Conservation (phyloP, 2,329 filamentous ascomycete species). For the Myrmaecium sp. region DNA sequence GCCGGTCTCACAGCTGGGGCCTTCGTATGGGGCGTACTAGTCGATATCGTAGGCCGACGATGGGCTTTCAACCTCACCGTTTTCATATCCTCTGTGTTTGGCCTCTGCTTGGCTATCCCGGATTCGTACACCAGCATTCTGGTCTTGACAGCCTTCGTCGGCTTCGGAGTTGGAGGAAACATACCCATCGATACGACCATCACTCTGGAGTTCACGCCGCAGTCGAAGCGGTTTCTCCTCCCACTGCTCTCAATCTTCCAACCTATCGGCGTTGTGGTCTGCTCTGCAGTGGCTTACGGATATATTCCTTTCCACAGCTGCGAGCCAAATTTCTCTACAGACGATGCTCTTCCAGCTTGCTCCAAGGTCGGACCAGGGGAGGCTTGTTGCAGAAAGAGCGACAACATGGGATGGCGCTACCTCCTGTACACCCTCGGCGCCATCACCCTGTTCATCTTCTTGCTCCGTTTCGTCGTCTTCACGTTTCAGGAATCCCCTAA, state of each 20-base stretch:
- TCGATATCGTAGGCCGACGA: conserved; percentile 22
- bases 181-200: conserved; percentile 41
- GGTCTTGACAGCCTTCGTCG: conserved; percentile 36
- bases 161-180: conserved; percentile 36
- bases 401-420: conserved; percentile 31
- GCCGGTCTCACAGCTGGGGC: conserved; percentile 36
- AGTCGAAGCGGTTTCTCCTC: conserved; percentile 34
- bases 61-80: conserved; percentile 44
- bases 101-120: conserved; percentile 33
- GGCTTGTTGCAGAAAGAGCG: conserved; percentile 19
- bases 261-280: conserved; percentile 36
- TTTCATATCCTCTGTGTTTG: conserved; percentile 37
- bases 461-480: conserved; percentile 37
- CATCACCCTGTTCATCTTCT: conserved; percentile 26
- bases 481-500: conserved; percentile 43
- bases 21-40: no score
- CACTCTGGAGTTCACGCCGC: conserved; percentile 37
- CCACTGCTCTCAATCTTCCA: conserved; percentile 38
- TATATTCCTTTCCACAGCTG: conserved; percentile 36
- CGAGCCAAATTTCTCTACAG: conserved; percentile 32
- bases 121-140: conserved; percentile 34
- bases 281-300: conserved; percentile 34
- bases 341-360: conserved; percentile 28
- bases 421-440: conserved; percentile 24
- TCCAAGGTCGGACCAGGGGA: conserved; percentile 13